Percentiles rank a stretch among this genome's conserved stretches.
phyloP scores from a whole-genome alignment of 352 stramenopile species.

The Salisapilia sapeloensis region DNA sequence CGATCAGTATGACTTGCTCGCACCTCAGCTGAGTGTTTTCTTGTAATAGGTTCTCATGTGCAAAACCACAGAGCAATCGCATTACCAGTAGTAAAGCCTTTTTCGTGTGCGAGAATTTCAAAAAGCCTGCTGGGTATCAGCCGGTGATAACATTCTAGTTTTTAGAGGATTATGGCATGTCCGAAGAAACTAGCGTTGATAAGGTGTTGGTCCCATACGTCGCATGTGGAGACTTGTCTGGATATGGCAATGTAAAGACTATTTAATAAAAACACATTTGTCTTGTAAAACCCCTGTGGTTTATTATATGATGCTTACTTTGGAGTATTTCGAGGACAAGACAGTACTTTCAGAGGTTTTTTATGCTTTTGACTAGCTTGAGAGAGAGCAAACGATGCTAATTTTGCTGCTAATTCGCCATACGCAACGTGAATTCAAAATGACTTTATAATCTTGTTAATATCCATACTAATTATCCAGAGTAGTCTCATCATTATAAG shows the following conservation, averaged over 20 bases:
- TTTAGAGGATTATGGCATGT: conserved; percentile 40
- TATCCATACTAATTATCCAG: no score
- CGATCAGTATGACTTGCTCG: conserved; percentile 91
- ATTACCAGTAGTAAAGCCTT: conserved; percentile 93
- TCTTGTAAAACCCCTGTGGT: no score
- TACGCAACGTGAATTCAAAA: no score
- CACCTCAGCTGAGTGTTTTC: conserved; percentile 90
- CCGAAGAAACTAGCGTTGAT: conserved; percentile 26
- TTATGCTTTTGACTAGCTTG: no score
- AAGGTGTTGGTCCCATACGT: conserved; percentile 79
- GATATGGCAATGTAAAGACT: conserved; percentile 64
- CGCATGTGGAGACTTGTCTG: conserved; percentile 85
- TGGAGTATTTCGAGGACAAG: no score
- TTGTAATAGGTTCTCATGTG: conserved; percentile 92
- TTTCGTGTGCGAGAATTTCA: conserved; percentile 92
- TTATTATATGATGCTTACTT: no score
- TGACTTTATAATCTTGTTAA: no score
- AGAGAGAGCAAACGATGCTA: no score
- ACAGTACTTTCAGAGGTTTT: no score
- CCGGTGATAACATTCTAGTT: conserved; percentile 79
- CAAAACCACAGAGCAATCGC: conserved; percentile 94
- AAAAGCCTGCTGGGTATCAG: conserved; percentile 52
- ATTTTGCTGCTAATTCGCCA: no score
- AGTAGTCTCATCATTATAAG: no score
- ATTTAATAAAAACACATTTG: conserved; percentile 15